Evolutionary conservation across 257 asterid genomes (phyloP).

Genomic region (Primulina tabacum): DNA sequence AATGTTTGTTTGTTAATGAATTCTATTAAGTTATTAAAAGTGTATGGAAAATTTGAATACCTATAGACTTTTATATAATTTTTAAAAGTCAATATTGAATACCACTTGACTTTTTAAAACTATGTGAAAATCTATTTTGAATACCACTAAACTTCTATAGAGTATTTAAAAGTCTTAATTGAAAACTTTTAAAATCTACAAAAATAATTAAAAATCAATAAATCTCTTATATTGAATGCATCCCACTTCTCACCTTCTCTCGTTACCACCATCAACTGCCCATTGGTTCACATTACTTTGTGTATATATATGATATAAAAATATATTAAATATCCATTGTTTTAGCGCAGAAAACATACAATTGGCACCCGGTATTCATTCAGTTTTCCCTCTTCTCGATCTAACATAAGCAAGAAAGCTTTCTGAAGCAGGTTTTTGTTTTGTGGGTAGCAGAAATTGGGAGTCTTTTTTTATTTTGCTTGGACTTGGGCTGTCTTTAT

Average conservation of each 20-base stretch:
- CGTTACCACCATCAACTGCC: slow-evolving; percentile 27
- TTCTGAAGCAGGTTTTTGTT: slow-evolving; percentile 33
- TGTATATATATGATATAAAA: background rate
- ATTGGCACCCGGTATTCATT: background rate
- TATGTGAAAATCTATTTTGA: too few species aligned
- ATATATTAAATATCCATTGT: slow-evolving; percentile 21
- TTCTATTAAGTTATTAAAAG: too few species aligned
- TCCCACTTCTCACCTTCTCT: slow-evolving; percentile 5
- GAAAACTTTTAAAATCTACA: too few species aligned
- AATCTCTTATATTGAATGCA: too few species aligned
- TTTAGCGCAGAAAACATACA: slow-evolving; percentile 13
- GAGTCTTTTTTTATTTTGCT: slow-evolving; percentile 39
- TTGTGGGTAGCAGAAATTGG: slow-evolving; percentile 33
- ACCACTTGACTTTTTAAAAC: too few species aligned
- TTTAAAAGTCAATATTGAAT: too few species aligned
- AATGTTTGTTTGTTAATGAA: too few species aligned
- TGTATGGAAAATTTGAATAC: too few species aligned
- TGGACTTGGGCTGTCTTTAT: slow-evolving; percentile 35
- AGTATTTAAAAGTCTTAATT: too few species aligned
- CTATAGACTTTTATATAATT: too few species aligned
- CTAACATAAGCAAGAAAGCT: slow-evolving; percentile 5
- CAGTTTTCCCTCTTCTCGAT: slow-evolving; percentile 1
- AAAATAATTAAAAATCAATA: too few species aligned
- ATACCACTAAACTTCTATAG: too few species aligned
- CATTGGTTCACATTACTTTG: slow-evolving; percentile 20